Evolutionary conservation across 2,329 filamentous ascomycete genomes (phyloP), one percentile per base, ranked within the genome.

Genomic region (Aureobasidium mangrovei): DNA sequence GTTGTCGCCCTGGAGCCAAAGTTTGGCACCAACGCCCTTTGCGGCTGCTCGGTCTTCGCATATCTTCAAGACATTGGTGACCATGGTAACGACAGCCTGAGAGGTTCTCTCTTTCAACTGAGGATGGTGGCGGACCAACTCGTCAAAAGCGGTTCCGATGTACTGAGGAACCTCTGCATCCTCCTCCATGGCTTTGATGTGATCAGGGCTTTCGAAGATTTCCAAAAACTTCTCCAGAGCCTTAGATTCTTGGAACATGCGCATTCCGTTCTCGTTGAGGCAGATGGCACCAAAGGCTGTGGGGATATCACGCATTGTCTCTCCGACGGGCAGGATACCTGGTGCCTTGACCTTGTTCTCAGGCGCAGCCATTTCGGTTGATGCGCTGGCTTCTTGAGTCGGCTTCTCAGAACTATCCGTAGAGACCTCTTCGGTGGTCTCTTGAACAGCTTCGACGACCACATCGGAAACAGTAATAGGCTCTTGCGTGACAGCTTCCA

Each of bases 231-330:
- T 87, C 55, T 91, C 84, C 42, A 98, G 77, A 1, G 89, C 91
- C 56, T 82, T 78, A 0, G 91, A 96, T 0, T 83, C 80, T 55
- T 89, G 83, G 63, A 98, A 94, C 65, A 96, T 79, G 63, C 86
- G 86, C 76, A 96, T 86, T 7, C 93, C 93, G 29, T 82, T 77
- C 58, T 88, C 85, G 62, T 96, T 96, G 54, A 99, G 73, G 61
- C 88, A 98, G 52, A 99, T 95, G 4, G 93, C 91, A 58, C 91
- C 91, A 62, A 98, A 86, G 2, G 91, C 90, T 56, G 85, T 82
- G 0, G 93, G 91, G 3, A 98, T 83, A 55, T 88, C 86, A 35
- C 82, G 83, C 60, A 98, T 94, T 42, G 91, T 89, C 64, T 98
- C 94, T 3, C 83, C 78, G 1, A 91, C 88, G n/a, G 91, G 82